Conservation (phyloP, 2,329 filamentous ascomycete species). For the Hypoxylon sp. region DNA sequence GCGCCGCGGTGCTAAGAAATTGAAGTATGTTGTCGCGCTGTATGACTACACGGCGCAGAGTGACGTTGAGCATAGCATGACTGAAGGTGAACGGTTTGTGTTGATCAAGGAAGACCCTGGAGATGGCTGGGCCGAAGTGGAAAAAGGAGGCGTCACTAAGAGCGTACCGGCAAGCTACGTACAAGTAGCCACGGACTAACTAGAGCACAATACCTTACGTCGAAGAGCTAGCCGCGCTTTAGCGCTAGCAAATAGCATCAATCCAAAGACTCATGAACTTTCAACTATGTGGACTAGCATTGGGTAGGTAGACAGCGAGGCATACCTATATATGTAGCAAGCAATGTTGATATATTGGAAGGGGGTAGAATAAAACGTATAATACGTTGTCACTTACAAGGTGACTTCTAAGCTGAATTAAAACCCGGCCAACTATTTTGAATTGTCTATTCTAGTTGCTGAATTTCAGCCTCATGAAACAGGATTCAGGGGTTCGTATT, state of each 20-base stretch:
- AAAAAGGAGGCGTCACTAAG: slow-evolving; percentile 86
- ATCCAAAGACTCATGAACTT: neutral
- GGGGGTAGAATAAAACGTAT: slow-evolving; percentile 12
- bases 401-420: neutral
- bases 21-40: slow-evolving; percentile 91
- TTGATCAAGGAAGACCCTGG: slow-evolving; percentile 89
- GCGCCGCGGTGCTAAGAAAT: slow-evolving; percentile 89
- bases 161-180: slow-evolving; percentile 97
- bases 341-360: slow-evolving; percentile 21
- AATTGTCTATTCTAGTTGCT: neutral
- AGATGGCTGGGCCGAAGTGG: slow-evolving; percentile 97
- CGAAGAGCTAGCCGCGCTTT: slow-evolving; percentile 10
- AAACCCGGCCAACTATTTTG: neutral
- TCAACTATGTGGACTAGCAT: slow-evolving; percentile 19
- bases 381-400: slow-evolving; percentile 6
- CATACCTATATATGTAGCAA: slow-evolving; percentile 29
- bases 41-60: slow-evolving; percentile 92
- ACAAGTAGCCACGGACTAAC: slow-evolving; percentile 65
- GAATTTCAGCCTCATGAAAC: neutral
- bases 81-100: slow-evolving; percentile 91
- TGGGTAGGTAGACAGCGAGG: slow-evolving; percentile 33
- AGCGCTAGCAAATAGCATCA: slow-evolving; percentile 4
- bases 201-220: neutral
- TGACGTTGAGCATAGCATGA: slow-evolving; percentile 90
- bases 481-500: neutral